Evolutionary conservation across 495 filamentous ascomycete genomes (phyloP), one percentile per base, ranked within the genome.

Genomic region (Thozetella sp.): DNA sequence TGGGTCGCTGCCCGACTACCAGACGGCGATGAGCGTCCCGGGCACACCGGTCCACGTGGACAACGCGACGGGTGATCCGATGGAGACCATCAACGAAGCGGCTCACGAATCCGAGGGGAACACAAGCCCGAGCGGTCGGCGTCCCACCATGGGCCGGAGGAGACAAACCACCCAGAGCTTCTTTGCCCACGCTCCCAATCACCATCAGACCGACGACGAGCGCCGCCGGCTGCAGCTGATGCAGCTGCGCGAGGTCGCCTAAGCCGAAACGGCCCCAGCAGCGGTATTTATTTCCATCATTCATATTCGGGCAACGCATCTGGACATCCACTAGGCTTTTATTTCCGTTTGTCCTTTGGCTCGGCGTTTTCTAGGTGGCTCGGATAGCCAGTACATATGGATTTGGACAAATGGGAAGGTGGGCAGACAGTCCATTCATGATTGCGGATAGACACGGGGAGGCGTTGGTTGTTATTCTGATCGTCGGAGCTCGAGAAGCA

Each of bases 1-100:
- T 22, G 64, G 55, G 22, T 65, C 64, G 11, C 65, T 76, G 2
- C 78, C 78, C 1, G 76, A 80, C 55, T 81, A 81, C 64, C 45
- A 63, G 13, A 75, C 77, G 10, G 78, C 72, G 15, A 68, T 68
- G 25, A 78, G 74, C 61, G 66, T 70, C 57, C 69, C 80, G 59
- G 56, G 52, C 51, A 69, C 69, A 24, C 65, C 77, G 19, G 62
- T 67, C 6, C 46, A 55, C 20, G 58, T 65, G 13, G 59, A 74
- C 46, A 12, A 55, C n/a, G 54, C 56, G 2, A 15, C 17, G 19
- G 43, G 56, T 30, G 68, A 76, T 55, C 70, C 70, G 25, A 58
- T 80, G 25, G 63, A 63, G 51, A 69, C 72, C 54, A 70, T 72
- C 55, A 55, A 26, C 22, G 70, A 69, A 61, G 62, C 40, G 51